Evolutionary conservation across 108 stramenopile genomes (phyloP).

Genomic region (Parmales sp.): DNA sequence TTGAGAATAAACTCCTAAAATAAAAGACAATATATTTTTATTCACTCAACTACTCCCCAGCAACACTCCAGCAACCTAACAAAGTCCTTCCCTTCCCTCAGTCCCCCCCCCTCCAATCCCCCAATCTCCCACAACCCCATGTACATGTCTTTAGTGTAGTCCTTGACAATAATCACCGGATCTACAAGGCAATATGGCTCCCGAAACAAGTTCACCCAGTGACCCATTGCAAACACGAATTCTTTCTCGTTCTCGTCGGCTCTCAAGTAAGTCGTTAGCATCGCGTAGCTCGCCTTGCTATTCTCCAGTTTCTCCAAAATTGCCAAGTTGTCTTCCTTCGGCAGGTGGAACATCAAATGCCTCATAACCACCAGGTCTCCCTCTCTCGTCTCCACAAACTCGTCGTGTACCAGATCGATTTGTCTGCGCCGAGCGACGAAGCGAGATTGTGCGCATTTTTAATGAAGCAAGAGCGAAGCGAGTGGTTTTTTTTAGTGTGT

Average conservation of each 20-base stretch:
- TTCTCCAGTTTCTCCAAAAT: neutral
- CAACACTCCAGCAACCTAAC: too few relatives aligned
- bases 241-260: constrained; percentile 10
- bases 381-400: neutral
- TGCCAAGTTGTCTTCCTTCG: neutral
- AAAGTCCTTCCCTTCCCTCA: neutral
- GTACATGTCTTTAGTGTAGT: neutral
- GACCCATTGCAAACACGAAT: constrained; percentile 5
- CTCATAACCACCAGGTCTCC: neutral
- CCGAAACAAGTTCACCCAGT: neutral
- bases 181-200: neutral
- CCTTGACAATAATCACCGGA: constrained; percentile 9
- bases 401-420: neutral
- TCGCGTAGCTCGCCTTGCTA: neutral
- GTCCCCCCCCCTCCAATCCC: neutral
- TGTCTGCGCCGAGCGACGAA: neutral
- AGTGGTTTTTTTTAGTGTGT: neutral
- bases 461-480: neutral
- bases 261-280: neutral
- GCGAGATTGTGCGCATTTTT: neutral
- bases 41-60: too few relatives aligned
- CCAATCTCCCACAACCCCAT: neutral
- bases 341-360: constrained; percentile 3
- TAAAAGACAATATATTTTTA: too few relatives aligned
- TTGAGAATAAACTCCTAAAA: too few relatives aligned